Evolutionary conservation across 1,284 basidiomycete genomes (phyloP).

Genomic region (Sanghuangporus weigelae): DNA sequence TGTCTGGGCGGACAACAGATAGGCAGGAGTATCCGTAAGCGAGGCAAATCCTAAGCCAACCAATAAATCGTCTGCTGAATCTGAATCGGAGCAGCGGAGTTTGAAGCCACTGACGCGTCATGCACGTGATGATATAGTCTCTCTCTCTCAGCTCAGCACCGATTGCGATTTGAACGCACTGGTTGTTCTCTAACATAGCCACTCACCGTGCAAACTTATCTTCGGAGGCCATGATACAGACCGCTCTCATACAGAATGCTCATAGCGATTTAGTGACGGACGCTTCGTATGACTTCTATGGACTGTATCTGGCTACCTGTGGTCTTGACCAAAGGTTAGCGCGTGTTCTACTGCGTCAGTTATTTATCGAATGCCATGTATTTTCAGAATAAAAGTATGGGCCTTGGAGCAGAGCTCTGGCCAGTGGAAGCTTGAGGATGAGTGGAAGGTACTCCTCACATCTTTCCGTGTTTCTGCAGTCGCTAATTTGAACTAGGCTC

Average conservation of each 20-base stretch:
- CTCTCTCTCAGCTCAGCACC: too few species aligned
- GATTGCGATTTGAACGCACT: too few species aligned
- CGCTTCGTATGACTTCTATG: conserved; percentile 86
- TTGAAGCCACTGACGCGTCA: too few species aligned
- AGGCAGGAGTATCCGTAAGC: too few species aligned
- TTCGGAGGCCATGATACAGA: conserved; percentile 55
- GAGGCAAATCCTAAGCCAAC: too few species aligned
- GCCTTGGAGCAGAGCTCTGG: conserved; percentile 63
- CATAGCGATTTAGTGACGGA: conserved; percentile 80
- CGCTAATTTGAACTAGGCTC: conserved; percentile 51
- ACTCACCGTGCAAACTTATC: too few species aligned
- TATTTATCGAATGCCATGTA: neutral
- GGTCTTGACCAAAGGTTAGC: conserved; percentile 71
- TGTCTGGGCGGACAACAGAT: too few species aligned
- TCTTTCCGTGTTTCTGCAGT: neutral
- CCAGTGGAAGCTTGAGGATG: conserved; percentile 71
- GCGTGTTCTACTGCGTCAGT: neutral
- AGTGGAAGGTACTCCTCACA: conserved; percentile 73
- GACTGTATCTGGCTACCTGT: conserved; percentile 70
- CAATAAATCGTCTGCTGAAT: too few species aligned
- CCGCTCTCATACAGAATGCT: conserved; percentile 64
- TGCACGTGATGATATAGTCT: too few species aligned
- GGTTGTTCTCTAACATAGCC: too few species aligned
- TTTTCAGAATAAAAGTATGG: conserved; percentile 77
- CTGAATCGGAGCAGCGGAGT: too few species aligned